Conservation (phyloP, 106 monocot species). For the Gastrodia elata region DNA sequence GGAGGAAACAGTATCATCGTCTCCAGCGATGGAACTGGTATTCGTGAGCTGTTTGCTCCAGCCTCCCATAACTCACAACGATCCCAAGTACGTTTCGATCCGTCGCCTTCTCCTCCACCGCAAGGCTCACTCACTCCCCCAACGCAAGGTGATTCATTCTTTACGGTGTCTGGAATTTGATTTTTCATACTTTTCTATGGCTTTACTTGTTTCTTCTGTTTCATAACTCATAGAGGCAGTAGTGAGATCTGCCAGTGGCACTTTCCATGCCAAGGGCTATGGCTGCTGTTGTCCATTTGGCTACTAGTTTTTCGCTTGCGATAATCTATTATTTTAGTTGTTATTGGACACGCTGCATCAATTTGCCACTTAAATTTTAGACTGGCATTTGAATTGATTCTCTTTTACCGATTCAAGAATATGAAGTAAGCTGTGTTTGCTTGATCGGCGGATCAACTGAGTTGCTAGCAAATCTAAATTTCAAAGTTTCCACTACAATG, state of each 20-base stretch:
- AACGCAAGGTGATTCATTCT: conserved; percentile 45
- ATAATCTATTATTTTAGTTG: not conserved
- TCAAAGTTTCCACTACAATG: not conserved
- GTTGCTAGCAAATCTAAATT: not conserved
- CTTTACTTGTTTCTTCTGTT: not conserved
- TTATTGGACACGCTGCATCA: not conserved
- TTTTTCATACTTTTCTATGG: not conserved
- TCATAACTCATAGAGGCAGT: not conserved
- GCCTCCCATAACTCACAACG: conserved; percentile 41
- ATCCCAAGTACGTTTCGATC: conserved; percentile 56
- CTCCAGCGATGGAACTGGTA: conserved; percentile 24
- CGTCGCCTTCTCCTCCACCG: conserved; percentile 66
- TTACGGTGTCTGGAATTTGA: not conserved
- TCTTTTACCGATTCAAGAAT: not conserved
- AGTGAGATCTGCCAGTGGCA: not conserved
- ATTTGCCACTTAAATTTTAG: not conserved
- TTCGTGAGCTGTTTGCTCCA: conserved; percentile 77
- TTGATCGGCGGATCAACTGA: not conserved
- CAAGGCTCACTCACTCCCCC: conserved; percentile 37
- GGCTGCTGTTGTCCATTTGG: no score
- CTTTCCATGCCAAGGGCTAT: not conserved
- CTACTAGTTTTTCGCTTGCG: not conserved
- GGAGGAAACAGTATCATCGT: not conserved
- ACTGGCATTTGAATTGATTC: not conserved
- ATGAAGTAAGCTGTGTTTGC: not conserved